Base-by-base conservation (phyloP, 2,329 filamentous ascomycete species). In the Beauveria sp. region DNA sequence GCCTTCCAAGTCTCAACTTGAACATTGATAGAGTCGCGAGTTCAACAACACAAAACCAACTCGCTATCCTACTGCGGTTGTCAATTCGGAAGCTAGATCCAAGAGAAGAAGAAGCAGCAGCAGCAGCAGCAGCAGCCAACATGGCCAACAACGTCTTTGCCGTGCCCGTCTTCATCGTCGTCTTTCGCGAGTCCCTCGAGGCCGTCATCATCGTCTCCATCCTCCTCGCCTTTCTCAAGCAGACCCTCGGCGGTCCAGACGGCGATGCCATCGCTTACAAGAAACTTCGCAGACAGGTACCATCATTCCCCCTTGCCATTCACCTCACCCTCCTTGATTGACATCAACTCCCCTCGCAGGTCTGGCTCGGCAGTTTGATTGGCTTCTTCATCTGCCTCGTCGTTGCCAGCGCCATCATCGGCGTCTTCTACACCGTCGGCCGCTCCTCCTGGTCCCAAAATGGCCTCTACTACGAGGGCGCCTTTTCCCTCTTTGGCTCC, bases 121-220 rank as follows among this genome's bases (percentile, higher is more conserved):
- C 5, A 54, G 5, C 10, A 45, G 55, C 31, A 50, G 72, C 56
- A 26, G 9, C 26, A 9, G 55, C 45, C 49, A 72, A 55, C 66
- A 87, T 83, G 77, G 86, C 87, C 72, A 80, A 82, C 64, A 83
- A 88, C 71, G 86, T 92, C 62, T 92, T 92, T 73, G 83, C 88
- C 65, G 85, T 91, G 24, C 89, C 88, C 66, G 85, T 96, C 61
- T 96, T 96, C 78, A 93, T 96, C 78, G 90, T 96, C 73, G 87
- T 90, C 76, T 95, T 96, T 73, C 87, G 92, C 70, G 92, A 96
- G 77, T 86, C 86, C 48, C 79, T 96, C 53, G 91, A 96, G 78
- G 89, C 88, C 1, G 87, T 84, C 69, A 91, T 96, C 70, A 90
- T 96, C 68, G 86, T 96, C 65, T 93, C 91, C 0, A 88, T 96